Percentiles rank a stretch among this genome's conserved stretches.
Evolutionary conservation across 768 basidiomycete species (phyloP).

Genomic region (Panaeolus papilionaceus): DNA sequence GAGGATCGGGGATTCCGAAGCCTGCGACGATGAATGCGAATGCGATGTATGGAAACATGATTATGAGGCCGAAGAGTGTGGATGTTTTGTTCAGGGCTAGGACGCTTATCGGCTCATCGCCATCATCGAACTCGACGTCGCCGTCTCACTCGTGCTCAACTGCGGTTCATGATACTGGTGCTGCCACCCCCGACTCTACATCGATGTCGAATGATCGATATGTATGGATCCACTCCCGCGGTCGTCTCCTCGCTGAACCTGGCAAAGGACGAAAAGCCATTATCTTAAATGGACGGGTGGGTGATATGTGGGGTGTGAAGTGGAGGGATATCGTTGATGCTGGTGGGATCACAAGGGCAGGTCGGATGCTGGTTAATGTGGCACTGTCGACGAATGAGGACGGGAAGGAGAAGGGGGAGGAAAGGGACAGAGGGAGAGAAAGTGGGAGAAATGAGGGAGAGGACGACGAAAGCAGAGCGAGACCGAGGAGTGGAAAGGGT

Average conservation of each 20-base stretch:
- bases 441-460: neutral
- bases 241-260: slow-evolving; percentile 88
- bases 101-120: slow-evolving; percentile 55
- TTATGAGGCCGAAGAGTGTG: slow-evolving; percentile 59
- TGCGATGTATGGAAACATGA: neutral
- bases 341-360: slow-evolving; percentile 49
- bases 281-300: slow-evolving; percentile 82
- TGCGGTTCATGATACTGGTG: neutral
- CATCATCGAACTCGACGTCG: neutral
- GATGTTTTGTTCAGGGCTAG: slow-evolving; percentile 87
- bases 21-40: neutral
- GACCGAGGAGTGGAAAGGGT: neutral
- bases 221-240: slow-evolving; percentile 93
- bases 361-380: slow-evolving; percentile 16
- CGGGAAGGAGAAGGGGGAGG: neutral
- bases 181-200: neutral
- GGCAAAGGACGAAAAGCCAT: slow-evolving; percentile 96
- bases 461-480: neutral
- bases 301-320: slow-evolving; percentile 64
- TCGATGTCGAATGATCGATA: slow-evolving; percentile 38
- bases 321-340: slow-evolving; percentile 65
- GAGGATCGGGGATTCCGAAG: neutral
- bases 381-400: neutral
- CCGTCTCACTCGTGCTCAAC: too few species aligned
- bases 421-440: slow-evolving; percentile 22